phyloP scores from a whole-genome alignment of 2,329 filamentous ascomycete genomes.

The Colletotrichum sp. region DNA sequence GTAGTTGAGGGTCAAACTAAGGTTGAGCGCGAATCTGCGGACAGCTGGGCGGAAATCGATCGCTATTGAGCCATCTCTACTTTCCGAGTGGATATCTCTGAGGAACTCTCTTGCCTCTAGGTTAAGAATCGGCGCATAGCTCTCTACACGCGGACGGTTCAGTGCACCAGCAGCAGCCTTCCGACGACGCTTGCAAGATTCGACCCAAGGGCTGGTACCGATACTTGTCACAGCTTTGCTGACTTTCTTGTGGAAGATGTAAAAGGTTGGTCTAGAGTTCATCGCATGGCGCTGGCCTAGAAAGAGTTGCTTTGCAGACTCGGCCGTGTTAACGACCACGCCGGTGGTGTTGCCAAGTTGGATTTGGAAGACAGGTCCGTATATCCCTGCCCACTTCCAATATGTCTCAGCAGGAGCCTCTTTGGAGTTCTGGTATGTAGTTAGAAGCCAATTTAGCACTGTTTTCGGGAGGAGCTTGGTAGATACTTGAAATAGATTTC shows the following conservation, averaged over 20 bases:
- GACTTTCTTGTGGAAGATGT: conserved; percentile 67
- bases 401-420: conserved; percentile 26
- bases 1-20: conserved; percentile 68
- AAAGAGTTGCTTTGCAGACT: conserved; percentile 68
- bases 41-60: conserved; percentile 67
- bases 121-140: conserved; percentile 60
- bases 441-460: neutral
- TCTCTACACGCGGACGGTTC: conserved; percentile 68
- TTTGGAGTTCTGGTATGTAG: neutral
- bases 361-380: conserved; percentile 36
- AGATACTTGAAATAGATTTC: conserved; percentile 10
- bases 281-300: conserved; percentile 69
- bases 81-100: conserved; percentile 62
- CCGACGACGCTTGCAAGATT: conserved; percentile 67
- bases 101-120: conserved; percentile 63
- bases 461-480: neutral
- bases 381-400: conserved; percentile 28
- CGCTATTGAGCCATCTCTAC: conserved; percentile 56
- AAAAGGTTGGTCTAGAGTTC: conserved; percentile 68
- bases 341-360: conserved; percentile 55
- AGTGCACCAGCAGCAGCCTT: conserved; percentile 71
- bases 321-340: conserved; percentile 70
- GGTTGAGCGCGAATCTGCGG: conserved; percentile 67
- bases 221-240: conserved; percentile 45
- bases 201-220: conserved; percentile 72